Conservation (phyloP, 2,329 filamentous ascomycete species). For the Epichloe sylvatica region DNA sequence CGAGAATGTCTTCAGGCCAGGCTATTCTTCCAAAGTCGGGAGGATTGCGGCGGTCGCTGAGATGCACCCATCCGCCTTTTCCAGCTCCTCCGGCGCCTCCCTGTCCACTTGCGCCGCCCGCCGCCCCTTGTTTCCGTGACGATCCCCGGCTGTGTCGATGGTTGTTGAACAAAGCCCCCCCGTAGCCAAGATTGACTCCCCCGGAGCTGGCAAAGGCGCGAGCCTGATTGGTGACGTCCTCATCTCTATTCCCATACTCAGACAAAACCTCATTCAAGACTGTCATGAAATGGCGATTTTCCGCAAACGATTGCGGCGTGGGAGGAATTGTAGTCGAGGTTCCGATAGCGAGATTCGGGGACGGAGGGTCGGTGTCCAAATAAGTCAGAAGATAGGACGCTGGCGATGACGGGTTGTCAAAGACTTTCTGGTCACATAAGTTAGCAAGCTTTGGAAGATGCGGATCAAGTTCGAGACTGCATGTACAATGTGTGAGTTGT, state of each 20-base stretch:
- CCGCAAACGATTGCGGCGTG: constrained; percentile 43
- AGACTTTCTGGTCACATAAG: constrained; percentile 37
- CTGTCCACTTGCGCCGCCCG: constrained; percentile 43
- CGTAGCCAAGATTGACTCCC: constrained; percentile 37
- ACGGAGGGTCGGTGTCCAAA: constrained; percentile 44
- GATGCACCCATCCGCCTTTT: constrained; percentile 48
- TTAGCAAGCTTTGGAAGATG: background rate
- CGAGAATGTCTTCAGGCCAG: constrained; percentile 56
- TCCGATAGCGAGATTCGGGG: constrained; percentile 41
- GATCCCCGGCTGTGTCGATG: constrained; percentile 22
- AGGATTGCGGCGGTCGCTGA: constrained; percentile 49
- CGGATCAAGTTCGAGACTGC: background rate
- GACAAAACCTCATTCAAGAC: constrained; percentile 45
- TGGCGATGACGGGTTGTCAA: constrained; percentile 32
- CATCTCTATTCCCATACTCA: constrained; percentile 42
- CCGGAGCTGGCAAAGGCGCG: constrained; percentile 46
- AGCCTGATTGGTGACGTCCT: constrained; percentile 41
- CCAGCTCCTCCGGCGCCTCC: constrained; percentile 50
- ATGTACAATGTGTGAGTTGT: constrained; percentile 40
- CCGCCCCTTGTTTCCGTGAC: constrained; percentile 23
- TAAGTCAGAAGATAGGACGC: constrained; percentile 42
- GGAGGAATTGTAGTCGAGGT: constrained; percentile 45
- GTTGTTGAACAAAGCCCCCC: constrained; percentile 37
- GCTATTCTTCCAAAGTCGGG: constrained; percentile 55
- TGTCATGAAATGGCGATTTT: constrained; percentile 44